Conservation (phyloP, 148 eudicot genomes). For the Mesembryanthemum crystallinum region DNA sequence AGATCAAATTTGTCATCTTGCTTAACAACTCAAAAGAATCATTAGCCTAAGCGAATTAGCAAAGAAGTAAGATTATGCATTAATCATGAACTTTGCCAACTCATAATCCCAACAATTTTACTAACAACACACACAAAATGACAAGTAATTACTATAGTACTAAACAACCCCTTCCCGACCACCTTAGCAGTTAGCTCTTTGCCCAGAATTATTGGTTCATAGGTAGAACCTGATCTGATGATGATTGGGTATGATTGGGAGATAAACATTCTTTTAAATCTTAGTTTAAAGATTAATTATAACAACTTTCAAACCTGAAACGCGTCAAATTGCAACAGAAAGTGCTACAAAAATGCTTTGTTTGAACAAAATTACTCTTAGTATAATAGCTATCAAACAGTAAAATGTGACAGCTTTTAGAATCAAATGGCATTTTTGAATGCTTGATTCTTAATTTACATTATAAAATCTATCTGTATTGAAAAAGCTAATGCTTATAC, state of each 20-base stretch:
- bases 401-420: not conserved
- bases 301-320: not conserved
- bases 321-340: not conserved
- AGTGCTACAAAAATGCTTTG: not conserved
- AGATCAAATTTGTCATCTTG: too few relatives aligned
- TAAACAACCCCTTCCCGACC: not conserved
- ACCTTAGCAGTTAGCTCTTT: not conserved
- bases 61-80: not conserved
- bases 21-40: not conserved
- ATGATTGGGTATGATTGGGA: conserved; percentile 6
- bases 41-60: not conserved
- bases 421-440: not conserved
- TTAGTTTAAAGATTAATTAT: not conserved
- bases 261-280: not conserved
- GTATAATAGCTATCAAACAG: too few relatives aligned
- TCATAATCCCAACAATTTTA: conserved; percentile 17
- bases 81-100: conserved; percentile 8
- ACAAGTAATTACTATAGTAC: not conserved
- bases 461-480: not conserved
- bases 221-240: not conserved
- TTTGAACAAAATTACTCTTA: too few relatives aligned
- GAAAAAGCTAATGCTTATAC: not conserved
- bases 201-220: conserved; percentile 18
- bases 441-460: not conserved
- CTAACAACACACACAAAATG: conserved; percentile 9